phyloP scores from a whole-genome alignment of 1,139 yeast genomes.

The Sugiyamaella japonica region DNA sequence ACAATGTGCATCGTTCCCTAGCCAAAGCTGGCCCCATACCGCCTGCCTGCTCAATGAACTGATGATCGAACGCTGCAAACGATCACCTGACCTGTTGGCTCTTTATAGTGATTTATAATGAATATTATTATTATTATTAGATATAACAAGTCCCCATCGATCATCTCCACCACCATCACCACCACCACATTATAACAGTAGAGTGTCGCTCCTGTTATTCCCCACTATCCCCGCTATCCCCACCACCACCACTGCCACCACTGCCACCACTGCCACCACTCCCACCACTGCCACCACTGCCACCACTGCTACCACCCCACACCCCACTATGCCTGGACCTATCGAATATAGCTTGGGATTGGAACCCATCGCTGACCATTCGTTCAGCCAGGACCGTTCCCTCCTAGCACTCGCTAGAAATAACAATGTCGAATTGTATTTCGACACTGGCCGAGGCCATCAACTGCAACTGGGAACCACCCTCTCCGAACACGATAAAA shows the following conservation, averaged over 20 bases:
- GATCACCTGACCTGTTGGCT: no score
- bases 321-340: constrained; percentile 20
- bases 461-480: constrained; percentile 55
- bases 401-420: constrained; percentile 81
- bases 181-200: constrained; percentile 27
- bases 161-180: background rate
- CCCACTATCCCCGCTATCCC: background rate
- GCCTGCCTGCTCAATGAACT: no score
- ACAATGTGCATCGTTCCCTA: no score
- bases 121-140: no score
- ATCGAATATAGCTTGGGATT: constrained; percentile 61
- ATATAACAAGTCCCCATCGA: background rate
- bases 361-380: constrained; percentile 87
- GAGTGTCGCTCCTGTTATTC: constrained; percentile 37
- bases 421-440: constrained; percentile 71
- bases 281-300: no score
- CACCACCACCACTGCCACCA: no score
- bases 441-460: constrained; percentile 45
- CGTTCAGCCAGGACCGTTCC: constrained; percentile 69
- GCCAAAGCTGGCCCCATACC: no score
- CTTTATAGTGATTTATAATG: no score
- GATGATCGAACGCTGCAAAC: no score
- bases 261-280: no score
- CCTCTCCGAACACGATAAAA: constrained; percentile 85
- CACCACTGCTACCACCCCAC: no score